phyloP scores from a whole-genome alignment of 164 flowering plant genomes.

The Piper longum region DNA sequence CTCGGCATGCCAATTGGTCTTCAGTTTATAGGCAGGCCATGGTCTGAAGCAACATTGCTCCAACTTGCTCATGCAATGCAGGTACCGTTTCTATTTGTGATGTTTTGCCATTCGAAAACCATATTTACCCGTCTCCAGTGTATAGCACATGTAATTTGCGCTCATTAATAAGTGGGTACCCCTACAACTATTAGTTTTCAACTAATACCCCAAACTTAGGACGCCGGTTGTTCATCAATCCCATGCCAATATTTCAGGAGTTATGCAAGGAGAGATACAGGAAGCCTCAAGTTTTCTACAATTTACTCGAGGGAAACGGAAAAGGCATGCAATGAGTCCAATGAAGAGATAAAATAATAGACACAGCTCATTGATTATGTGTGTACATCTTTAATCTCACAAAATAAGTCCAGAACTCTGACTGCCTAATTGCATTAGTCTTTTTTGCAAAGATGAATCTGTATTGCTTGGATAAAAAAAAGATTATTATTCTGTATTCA shows the following conservation, averaged over 20 bases:
- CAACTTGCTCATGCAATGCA: constrained; percentile 61
- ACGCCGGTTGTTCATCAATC: neutral
- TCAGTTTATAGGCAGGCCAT: constrained; percentile 84
- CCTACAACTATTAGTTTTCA: neutral
- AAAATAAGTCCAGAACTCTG: neutral
- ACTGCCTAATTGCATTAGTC: neutral
- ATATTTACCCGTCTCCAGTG: neutral
- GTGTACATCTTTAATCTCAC: neutral
- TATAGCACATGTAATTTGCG: neutral
- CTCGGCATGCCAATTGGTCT: constrained; percentile 87
- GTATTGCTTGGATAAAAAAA: too few relatives aligned
- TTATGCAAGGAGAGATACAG: constrained; percentile 33
- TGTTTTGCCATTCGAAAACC: neutral
- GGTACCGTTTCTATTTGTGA: constrained; percentile 21
- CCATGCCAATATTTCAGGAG: constrained; percentile 23
- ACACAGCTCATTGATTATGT: neutral
- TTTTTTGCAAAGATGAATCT: too few relatives aligned
- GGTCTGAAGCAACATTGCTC: constrained; percentile 67
- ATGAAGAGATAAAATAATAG: neutral
- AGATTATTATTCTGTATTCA: too few relatives aligned
- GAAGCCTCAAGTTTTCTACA: constrained; percentile 64
- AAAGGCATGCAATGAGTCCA: too few relatives aligned
- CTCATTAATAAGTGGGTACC: neutral
- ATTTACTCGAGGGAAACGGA: constrained; percentile 30
- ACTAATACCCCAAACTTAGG: too few relatives aligned